Base-by-base conservation (phyloP, 2,329 filamentous ascomycete genomes). In the Aspergillus fischeri region DNA sequence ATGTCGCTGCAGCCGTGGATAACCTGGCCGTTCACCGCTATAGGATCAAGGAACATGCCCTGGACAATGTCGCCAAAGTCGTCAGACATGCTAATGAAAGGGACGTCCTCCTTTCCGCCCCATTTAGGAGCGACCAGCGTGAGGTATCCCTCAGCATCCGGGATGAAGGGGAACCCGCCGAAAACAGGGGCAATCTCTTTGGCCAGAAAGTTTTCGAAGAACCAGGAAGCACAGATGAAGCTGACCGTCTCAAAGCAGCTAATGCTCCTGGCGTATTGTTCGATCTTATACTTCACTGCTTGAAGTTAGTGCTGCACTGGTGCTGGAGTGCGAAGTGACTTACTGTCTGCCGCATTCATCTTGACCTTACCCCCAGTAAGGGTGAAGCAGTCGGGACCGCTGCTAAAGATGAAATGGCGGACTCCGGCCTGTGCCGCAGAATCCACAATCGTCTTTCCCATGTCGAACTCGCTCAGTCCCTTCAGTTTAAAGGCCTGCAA, bases 31-130 rank as follows among this genome's bases (percentile, higher is more conserved):
- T 73, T 71, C 65, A 73, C 76, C 42, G 68, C 67, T 49, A 66
- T 65, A 2, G 77, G 77, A 11, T 72, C 66, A 7, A 80, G 67
- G 21, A 80, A 74, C 4, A 78, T 66, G 2, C 77, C 78, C 8
- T 80, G 78, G 8, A 80, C 73, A 20, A 80, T 68, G 52, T 80
- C 78, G 3, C 78, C 78, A 55, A 71, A 80, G 62, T 80, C 77
- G 29, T 76, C 70, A 0, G 57, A 60, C 3, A 79, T 73, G 27
- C 69, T 66, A 21, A 80, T 69, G 59, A 73, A 77, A 0, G 75
- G 77, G 0, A 78, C 66, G 10, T 70, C 62, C 41, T 72, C 69
- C 1, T 69, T 69, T 0, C 76, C 77, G 3, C 77, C 78, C 74
- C 75, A 77, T 6, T 61, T 63, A 1, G 78, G 77, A 2, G 66